A percentile compares a stretch with the other conserved stretches of the same genome.
Conservation (phyloP, 345 rosid species). For the Boechera stricta region DNA sequence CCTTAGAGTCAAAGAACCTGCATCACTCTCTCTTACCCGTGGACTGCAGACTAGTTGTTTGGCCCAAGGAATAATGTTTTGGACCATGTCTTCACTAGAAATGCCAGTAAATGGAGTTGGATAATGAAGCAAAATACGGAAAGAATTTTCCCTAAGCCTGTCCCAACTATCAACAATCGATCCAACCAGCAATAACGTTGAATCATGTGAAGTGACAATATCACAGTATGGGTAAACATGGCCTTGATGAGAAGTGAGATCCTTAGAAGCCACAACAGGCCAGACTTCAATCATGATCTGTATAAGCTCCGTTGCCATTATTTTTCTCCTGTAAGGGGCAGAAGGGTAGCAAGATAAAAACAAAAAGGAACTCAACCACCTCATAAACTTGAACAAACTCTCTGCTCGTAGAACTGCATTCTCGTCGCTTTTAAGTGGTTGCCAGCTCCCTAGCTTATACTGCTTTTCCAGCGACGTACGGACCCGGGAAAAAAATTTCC, state of each 20-base stretch:
- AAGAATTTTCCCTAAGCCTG: conserved; percentile 85
- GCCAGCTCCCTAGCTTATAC: conserved; percentile 74
- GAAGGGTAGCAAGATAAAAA: conserved; percentile 92
- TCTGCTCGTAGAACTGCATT: conserved; percentile 58
- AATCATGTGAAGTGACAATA: conserved; percentile 74
- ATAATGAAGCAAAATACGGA: conserved; percentile 81
- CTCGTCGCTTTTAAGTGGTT: conserved; percentile 56
- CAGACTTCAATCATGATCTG: conserved; percentile 81
- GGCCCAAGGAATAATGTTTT: conserved; percentile 76
- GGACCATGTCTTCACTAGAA: conserved; percentile 71
- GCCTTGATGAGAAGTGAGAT: conserved; percentile 52
- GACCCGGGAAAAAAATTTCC: conserved; percentile 89
- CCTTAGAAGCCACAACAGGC: conserved; percentile 64
- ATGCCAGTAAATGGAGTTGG: conserved; percentile 96
- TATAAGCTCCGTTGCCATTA: conserved; percentile 93
- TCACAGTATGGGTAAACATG: conserved; percentile 67
- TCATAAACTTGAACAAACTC: conserved; percentile 77
- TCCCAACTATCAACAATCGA: conserved; percentile 99
- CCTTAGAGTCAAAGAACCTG: conserved; percentile 81
- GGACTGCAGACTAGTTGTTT: conserved; percentile 87
- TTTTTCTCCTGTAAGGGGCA: conserved; percentile 94
- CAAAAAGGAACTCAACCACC: conserved; percentile 87
- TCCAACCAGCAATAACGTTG: conserved; percentile 78
- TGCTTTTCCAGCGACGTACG: conserved; percentile 94
- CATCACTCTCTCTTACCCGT: conserved; percentile 99